These are phyloP conservation scores for Debaryomyces psychrophilus DNA, from an alignment of 1,139 yeast genomes.

Conservation along the genomic window DNA sequence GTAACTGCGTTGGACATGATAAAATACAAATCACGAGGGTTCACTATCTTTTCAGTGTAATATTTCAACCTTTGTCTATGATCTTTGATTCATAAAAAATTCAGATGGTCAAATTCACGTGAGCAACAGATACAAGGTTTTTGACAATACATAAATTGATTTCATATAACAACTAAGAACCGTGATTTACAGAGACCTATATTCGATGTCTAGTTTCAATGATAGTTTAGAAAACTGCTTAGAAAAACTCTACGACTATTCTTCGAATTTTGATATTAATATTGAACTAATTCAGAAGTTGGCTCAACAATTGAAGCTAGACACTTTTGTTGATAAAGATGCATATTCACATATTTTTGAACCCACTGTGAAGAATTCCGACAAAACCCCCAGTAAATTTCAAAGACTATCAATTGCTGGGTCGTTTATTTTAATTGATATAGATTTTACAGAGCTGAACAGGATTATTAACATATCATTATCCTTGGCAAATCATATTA, in stretches of 20 bases:
- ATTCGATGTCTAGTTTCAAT: conserved; percentile 13
- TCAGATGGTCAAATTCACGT: conserved; percentile 2
- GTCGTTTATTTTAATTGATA: conserved; percentile 44
- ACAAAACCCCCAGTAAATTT: conserved; percentile 18
- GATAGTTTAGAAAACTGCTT: conserved; percentile 34
- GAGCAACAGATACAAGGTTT: background rate
- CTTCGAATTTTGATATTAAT: conserved; percentile 36
- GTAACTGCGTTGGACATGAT: conserved; percentile 21
- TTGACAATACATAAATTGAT: background rate
- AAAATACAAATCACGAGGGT: background rate
- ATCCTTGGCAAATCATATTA: conserved; percentile 38
- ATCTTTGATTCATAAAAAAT: conserved; percentile 2
- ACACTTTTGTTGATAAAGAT: conserved; percentile 47
- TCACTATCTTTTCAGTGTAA: background rate
- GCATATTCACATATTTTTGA: conserved; percentile 32
- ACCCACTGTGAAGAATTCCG: conserved; percentile 15
- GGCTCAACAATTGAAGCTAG: conserved; percentile 46
- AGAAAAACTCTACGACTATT: conserved; percentile 34
- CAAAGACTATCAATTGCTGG: conserved; percentile 49
- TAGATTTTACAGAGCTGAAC: conserved; percentile 37
- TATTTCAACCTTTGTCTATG: background rate
- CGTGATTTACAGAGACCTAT: background rate
- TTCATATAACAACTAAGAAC: background rate
- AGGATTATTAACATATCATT: conserved; percentile 35
- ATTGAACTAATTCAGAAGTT: conserved; percentile 44